phyloP scores from a whole-genome alignment of 164 flowering plant species.

The Aristolochia contorta region DNA sequence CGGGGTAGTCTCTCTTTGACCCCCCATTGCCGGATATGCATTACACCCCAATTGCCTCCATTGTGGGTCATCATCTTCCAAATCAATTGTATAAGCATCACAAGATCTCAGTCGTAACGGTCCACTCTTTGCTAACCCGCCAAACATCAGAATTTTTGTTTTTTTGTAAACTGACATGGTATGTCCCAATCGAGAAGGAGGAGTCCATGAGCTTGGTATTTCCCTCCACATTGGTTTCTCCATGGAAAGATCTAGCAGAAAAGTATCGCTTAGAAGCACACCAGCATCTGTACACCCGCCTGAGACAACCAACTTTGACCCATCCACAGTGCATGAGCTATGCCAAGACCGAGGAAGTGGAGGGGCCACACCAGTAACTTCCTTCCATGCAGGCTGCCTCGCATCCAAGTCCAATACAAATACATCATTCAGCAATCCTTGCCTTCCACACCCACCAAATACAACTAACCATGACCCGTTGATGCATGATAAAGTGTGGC shows the following conservation, averaged over 20 bases:
- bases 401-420: conserved; percentile 83
- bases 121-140: conserved; percentile 82
- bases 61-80: conserved; percentile 53
- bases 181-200: conserved; percentile 77
- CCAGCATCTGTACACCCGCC: conserved; percentile 93
- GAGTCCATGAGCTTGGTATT: conserved; percentile 59
- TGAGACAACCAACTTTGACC: conserved; percentile 70
- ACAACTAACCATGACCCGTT: conserved; percentile 78
- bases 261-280: conserved; percentile 68
- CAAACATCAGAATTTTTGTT: conserved; percentile 77
- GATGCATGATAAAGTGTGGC: conserved; percentile 72
- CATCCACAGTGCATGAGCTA: conserved; percentile 78
- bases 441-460: conserved; percentile 79
- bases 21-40: conserved; percentile 33
- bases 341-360: conserved; percentile 92
- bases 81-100: conserved; percentile 73
- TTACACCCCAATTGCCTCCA: conserved; percentile 71
- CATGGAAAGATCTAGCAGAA: conserved; percentile 53
- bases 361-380: conserved; percentile 58
- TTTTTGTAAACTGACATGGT: conserved; percentile 73
- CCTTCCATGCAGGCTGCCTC: conserved; percentile 76
- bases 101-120: conserved; percentile 60
- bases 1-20: conserved; percentile 54
- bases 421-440: conserved; percentile 81
- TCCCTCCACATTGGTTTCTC: conserved; percentile 77